Evolutionary conservation across 2,329 filamentous ascomycete species (phyloP).

Genomic region (Hypoxylon sp.): DNA sequence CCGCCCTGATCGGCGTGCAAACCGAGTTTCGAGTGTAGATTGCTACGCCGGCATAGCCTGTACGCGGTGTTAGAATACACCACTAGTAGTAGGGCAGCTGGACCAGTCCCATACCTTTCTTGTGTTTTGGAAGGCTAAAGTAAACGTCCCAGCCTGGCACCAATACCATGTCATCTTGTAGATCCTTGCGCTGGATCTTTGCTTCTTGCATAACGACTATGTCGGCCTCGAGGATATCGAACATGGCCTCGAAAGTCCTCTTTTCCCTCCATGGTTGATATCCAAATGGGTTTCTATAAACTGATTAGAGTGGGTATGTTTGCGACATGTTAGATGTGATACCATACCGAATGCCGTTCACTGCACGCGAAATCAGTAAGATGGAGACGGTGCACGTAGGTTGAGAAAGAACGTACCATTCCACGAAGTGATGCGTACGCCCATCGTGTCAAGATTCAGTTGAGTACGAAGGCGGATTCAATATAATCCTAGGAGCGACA

Average conservation of each 20-base stretch:
- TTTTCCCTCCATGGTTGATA: conserved; percentile 85
- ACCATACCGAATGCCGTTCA: conserved; percentile 81
- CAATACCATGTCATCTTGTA: conserved; percentile 95
- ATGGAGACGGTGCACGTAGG: neutral
- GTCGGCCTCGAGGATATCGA: conserved; percentile 90
- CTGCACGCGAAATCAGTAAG: conserved; percentile 57
- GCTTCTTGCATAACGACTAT: conserved; percentile 96
- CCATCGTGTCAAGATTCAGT: conserved; percentile 62
- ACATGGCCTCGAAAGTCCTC: conserved; percentile 84
- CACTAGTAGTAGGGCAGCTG: neutral
- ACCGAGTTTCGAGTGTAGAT: conserved; percentile 92
- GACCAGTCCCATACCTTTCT: conserved; percentile 76
- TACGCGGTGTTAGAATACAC: conserved; percentile 29
- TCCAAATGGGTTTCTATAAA: conserved; percentile 78
- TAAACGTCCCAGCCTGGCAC: conserved; percentile 96
- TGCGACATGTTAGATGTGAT: neutral
- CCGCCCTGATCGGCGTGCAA: conserved; percentile 87
- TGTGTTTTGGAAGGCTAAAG: conserved; percentile 92
- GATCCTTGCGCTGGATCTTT: conserved; percentile 93
- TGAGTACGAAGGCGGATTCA: conserved; percentile 1
- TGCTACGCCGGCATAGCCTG: conserved; percentile 94
- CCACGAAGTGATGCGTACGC: conserved; percentile 85
- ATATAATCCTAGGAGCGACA: neutral
- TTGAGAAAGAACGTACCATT: conserved; percentile 69
- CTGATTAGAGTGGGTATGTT: conserved; percentile 30